Conservation (phyloP, 257 asterid genomes). For the Penstemon davidsonii region DNA sequence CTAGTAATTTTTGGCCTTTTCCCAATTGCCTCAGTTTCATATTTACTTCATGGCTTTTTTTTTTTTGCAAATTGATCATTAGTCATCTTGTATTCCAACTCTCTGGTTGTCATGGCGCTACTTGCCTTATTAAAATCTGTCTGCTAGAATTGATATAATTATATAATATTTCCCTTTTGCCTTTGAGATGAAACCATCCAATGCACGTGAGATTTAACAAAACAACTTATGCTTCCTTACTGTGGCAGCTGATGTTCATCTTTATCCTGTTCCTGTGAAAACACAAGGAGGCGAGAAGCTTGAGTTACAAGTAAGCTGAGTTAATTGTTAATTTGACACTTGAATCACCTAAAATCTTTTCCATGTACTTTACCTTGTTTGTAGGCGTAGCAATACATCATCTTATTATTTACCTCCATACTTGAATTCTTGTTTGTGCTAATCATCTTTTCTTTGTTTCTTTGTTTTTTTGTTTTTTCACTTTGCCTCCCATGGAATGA, state of each 20-base stretch:
- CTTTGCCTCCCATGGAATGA: conserved; percentile 23
- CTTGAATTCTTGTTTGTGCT: background rate
- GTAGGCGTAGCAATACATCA: background rate
- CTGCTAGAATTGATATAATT: conserved; percentile 9
- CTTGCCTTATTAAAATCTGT: conserved; percentile 10
- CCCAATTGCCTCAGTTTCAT: background rate
- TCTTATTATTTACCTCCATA: background rate
- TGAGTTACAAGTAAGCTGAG: conserved; percentile 22
- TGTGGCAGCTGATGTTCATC: conserved; percentile 19
- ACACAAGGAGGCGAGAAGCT: conserved; percentile 28
- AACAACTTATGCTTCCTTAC: background rate
- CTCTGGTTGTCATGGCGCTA: background rate
- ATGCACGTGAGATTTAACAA: conserved; percentile 5
- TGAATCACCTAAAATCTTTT: background rate
- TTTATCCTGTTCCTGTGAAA: conserved; percentile 22
- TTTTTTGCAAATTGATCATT: background rate
- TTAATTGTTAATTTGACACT: background rate
- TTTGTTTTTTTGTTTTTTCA: background rate
- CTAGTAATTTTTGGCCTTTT: background rate
- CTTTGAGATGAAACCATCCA: background rate
- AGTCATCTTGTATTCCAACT: conserved; percentile 2
- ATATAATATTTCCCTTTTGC: background rate
- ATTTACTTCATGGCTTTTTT: background rate
- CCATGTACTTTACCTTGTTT: background rate
- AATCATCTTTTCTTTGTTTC: too few relatives aligned